Evolutionary conservation across 345 rosid genomes (phyloP).

Genomic region (Cardamine resedifolia): DNA sequence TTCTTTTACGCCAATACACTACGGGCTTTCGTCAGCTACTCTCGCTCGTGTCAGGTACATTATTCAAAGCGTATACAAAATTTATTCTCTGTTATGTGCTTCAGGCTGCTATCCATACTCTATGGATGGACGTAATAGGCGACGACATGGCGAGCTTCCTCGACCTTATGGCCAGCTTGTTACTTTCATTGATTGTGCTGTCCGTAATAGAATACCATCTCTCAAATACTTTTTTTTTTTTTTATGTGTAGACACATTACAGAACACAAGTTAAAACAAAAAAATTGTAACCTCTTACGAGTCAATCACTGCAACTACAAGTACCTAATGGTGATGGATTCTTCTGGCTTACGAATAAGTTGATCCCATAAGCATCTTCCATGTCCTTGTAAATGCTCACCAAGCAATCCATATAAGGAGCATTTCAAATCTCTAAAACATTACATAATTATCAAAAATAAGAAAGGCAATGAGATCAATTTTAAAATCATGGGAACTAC

Average conservation of each 20-base stretch:
- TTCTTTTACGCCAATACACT: too few species aligned
- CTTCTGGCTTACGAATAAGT: conserved; percentile 57
- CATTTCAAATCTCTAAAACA: conserved; percentile 66
- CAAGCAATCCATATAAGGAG: conserved; percentile 92
- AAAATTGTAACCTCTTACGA: neutral
- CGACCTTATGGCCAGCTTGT: too few species aligned
- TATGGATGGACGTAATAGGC: too few species aligned
- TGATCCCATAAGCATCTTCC: conserved; percentile 80
- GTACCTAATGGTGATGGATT: conserved; percentile 49
- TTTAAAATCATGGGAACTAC: conserved; percentile 28
- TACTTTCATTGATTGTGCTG: too few species aligned
- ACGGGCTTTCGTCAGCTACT: too few species aligned
- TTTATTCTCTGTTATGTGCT: too few species aligned
- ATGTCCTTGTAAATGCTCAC: conserved; percentile 80
- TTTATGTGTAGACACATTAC: conserved; percentile 34
- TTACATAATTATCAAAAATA: neutral
- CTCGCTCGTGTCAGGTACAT: too few species aligned
- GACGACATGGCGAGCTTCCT: too few species aligned
- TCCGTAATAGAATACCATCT: neutral
- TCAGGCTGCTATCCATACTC: too few species aligned
- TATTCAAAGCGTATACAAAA: too few species aligned
- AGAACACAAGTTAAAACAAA: neutral
- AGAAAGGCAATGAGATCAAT: neutral
- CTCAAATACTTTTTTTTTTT: conserved; percentile 36
- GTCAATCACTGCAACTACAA: neutral